Evolutionary conservation across 371 early-diverging fungal species (phyloP), one percentile per base, ranked within the genome.

Genomic region (Catenaria anguillulae): DNA sequence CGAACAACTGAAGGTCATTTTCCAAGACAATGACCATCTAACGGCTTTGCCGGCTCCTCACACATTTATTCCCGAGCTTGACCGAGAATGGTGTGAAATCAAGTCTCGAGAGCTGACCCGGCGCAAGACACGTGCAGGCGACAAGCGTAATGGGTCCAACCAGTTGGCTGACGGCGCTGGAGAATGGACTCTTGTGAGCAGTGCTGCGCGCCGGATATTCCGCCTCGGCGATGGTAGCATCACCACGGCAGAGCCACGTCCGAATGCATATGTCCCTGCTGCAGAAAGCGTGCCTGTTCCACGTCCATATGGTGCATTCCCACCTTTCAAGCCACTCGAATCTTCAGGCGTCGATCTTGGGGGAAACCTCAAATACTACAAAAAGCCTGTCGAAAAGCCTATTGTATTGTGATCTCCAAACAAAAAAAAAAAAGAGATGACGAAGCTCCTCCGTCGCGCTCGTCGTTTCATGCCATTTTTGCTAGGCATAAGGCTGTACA

Each of bases 291-390:
- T 64, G 8, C 80, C 80, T 37, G 75, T 79, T 45, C 76, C 80
- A n/a, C 74, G 75, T 56, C 80, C 80, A 33, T 79, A 79, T 60
- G 80, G 80, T 33, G 68, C 66, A 2, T 67, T 68, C 60, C 71
- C 75, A 24, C 80, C 80, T 15, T 79, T 79, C 66, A 77, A 76
- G 60, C 80, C 80, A n/a, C 62, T 56, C 34, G 77, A 78, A 34
- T 17, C 12, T 19, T 15, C 31, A 31, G 8, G 29, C 15, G 29
- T 31, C 8, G 40, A 68, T 26, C 73, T 72, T 4, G 54, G 68
- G 23, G 75, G 76, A 48, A 66, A 75, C 61, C 56, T 72, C 64
- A 70, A 75, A 40, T 74, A 77, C 60, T 79, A 70, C 62, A 55
- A 71, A 37, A 75, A 75, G 61, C 73, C 75, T 2, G 61, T 62